Evolutionary conservation across 495 filamentous ascomycete species (phyloP), one percentile per base, ranked within the genome.

Genomic region (Aspergillus affinis): DNA sequence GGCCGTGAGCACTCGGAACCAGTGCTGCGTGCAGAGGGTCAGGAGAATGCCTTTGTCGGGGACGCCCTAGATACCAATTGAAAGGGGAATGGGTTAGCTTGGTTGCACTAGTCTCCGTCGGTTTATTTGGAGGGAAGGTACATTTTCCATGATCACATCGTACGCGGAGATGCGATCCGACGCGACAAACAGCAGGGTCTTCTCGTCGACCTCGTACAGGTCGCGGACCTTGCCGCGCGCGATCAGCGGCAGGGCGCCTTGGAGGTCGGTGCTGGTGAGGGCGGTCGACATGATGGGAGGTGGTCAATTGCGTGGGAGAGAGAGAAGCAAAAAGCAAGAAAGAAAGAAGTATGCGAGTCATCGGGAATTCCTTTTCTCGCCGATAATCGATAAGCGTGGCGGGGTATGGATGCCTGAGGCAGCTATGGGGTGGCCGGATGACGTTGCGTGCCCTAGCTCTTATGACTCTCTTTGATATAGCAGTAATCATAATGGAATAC

Each of bases 101-200:
- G 47, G 23, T 19, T 19, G 3, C 7, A 12, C 2, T 32, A 12
- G 30, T 1, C 30, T 8, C 7, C 7, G 1, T 1, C 30, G 10
- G 30, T 1, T 32, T 1, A 3, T 32, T 32, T 32, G 10, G 51
- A 27, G 23, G 53, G 18, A 21, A 17, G 65, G 56, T 77, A 88
- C 88, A 82, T 96, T 96, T 68, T 81, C 79, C 85, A 96, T 87
- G 63, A 96, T 84, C 64, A 96, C 90, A 82, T 97, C 93, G 79
- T 90, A 96, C 54, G 93, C 93, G 55, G 90, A 96, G 76, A 97
- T 95, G 61, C 93, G 88, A 73, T 98, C 93, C 20, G 88, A 89
- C 18, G 94, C 87, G 46, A 95, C 86, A 73, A 98, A 95, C 46
- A 97, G 87, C 7, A 97, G 82, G 2, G 88, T 90, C 55, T 85